A percentile compares a stretch with the other conserved stretches of the same genome.
phyloP scores from a whole-genome alignment of 1,284 basidiomycete genomes.

The Ustilago bromivora region DNA sequence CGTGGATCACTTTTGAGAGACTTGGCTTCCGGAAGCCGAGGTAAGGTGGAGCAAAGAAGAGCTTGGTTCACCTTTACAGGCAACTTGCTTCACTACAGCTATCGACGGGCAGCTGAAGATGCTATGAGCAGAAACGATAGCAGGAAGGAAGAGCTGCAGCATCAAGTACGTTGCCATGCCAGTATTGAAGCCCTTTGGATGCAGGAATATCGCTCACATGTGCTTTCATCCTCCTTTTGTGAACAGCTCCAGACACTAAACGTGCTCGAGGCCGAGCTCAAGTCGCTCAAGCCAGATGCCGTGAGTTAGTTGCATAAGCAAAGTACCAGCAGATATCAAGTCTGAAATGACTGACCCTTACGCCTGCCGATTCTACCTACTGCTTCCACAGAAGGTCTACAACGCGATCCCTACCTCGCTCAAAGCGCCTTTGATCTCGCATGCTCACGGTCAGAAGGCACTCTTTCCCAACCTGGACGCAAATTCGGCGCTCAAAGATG shows the following conservation, averaged over 20 bases:
- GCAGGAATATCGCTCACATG: not conserved
- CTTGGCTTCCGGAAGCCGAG: not conserved
- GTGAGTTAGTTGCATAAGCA: constrained; percentile 16
- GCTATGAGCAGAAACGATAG: constrained; percentile 1
- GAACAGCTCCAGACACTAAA: constrained; percentile 32
- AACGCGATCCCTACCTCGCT: constrained; percentile 27
- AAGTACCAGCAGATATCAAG: not conserved
- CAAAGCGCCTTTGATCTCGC: constrained; percentile 30
- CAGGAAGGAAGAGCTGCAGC: constrained; percentile 18
- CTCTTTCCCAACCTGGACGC: constrained; percentile 38
- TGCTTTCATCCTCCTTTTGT: not conserved
- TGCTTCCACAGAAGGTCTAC: constrained; percentile 33
- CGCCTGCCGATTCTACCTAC: too few relatives aligned
- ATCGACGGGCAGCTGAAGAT: constrained; percentile 4
- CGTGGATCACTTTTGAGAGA: not conserved
- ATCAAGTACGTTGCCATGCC: constrained; percentile 5
- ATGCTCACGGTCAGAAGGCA: constrained; percentile 32
- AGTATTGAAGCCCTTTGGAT: not conserved
- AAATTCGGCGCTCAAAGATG: constrained; percentile 30
- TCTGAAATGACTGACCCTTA: too few relatives aligned
- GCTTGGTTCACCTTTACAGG: not conserved
- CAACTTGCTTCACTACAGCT: not conserved
- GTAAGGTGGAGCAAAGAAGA: not conserved
- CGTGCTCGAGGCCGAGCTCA: constrained; percentile 40
- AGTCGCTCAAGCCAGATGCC: constrained; percentile 27